These are phyloP conservation scores for Dendrobium huoshanense DNA, from an alignment of 106 monocot species.

Conservation along the genomic window DNA sequence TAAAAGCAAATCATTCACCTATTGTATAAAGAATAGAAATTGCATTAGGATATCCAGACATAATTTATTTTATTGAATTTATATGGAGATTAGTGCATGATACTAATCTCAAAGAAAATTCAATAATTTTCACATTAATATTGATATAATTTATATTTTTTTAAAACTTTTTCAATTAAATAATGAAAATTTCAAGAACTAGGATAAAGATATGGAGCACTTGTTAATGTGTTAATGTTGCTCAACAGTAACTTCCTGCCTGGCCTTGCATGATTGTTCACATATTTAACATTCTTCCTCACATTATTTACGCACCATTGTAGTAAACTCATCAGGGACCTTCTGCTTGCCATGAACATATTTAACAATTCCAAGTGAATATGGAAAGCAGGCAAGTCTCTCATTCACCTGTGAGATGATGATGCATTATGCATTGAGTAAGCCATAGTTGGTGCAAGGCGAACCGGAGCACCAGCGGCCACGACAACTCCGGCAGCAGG, in stretches of 20 bases:
- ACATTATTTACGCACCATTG: neutral
- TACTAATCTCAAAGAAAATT: no score
- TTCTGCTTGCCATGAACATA: neutral
- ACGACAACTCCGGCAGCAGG: constrained; percentile 16
- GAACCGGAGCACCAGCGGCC: constrained; percentile 3
- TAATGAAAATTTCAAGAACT: no score
- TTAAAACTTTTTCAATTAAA: no score
- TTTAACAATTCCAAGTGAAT: neutral
- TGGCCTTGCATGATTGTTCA: neutral
- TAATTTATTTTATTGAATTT: no score
- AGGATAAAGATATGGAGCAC: no score
- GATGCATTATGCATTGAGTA: constrained; percentile 7
- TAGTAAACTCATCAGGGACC: neutral
- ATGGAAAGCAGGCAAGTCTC: neutral
- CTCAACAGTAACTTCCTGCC: neutral
- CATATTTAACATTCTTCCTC: neutral
- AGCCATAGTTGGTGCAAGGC: constrained; percentile 1
- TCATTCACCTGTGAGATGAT: constrained; percentile 9
- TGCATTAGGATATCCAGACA: no score
- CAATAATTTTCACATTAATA: no score
- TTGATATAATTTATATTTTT: no score
- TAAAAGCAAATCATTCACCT: no score
- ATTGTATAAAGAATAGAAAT: no score
- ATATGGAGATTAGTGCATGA: no score
- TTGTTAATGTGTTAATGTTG: neutral